Evolutionary conservation across 2,329 filamentous ascomycete species (phyloP).

Genomic region (Fusarium goolgardi): DNA sequence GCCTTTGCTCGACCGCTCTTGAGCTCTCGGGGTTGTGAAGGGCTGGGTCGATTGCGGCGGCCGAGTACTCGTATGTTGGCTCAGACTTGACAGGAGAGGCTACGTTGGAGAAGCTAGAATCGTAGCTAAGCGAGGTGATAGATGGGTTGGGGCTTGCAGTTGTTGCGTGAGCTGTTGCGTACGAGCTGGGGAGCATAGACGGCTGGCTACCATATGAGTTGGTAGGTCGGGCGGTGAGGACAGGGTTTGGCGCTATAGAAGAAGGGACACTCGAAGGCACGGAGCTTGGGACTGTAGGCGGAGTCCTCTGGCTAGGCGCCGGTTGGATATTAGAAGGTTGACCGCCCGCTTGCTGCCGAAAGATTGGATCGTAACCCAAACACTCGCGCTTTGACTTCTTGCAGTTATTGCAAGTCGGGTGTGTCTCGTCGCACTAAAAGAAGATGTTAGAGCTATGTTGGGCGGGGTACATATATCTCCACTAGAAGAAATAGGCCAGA

Average conservation of each 20-base stretch:
- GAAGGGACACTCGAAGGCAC: slow-evolving; percentile 44
- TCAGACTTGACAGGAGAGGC: slow-evolving; percentile 53
- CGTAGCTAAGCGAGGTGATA: slow-evolving; percentile 49
- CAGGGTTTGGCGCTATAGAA: slow-evolving; percentile 43
- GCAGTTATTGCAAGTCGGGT: slow-evolving; percentile 91
- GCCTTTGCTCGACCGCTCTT: slow-evolving; percentile 47
- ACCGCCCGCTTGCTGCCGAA: slow-evolving; percentile 78
- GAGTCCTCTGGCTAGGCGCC: slow-evolving; percentile 49
- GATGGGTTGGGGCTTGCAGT: slow-evolving; percentile 50
- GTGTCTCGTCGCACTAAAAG: slow-evolving; percentile 86
- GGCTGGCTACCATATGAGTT: slow-evolving; percentile 61
- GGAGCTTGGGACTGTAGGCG: slow-evolving; percentile 50
- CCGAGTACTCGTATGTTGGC: slow-evolving; percentile 64
- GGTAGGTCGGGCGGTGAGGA: slow-evolving; percentile 44
- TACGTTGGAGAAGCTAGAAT: slow-evolving; percentile 50
- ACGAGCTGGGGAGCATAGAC: slow-evolving; percentile 58
- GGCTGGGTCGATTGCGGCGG: slow-evolving; percentile 73
- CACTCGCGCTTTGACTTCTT: slow-evolving; percentile 90
- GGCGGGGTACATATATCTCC: slow-evolving; percentile 37
- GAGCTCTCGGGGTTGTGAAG: slow-evolving; percentile 58
- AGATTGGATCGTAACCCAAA: slow-evolving; percentile 87
- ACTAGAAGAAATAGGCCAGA: slow-evolving; percentile 26
- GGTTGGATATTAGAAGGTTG: slow-evolving; percentile 70
- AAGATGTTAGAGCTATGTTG: slow-evolving; percentile 45
- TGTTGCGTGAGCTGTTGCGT: slow-evolving; percentile 53